Evolutionary conservation across 2,329 filamentous ascomycete genomes (phyloP).

Genomic region (Keithomyces neogunnii): DNA sequence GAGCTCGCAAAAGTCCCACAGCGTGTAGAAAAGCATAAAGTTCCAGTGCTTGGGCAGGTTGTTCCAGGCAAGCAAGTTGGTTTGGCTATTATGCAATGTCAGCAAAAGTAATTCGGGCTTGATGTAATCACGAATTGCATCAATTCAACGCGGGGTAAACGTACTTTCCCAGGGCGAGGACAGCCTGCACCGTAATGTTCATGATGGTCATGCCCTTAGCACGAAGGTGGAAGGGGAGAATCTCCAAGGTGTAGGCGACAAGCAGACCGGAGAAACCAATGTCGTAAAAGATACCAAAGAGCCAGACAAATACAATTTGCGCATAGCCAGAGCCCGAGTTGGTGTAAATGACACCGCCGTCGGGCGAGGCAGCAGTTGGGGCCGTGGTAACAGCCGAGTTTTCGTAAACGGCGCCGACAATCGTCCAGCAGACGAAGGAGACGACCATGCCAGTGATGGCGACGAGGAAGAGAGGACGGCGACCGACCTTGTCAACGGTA

Average conservation of each 20-base stretch:
- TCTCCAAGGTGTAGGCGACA: slow-evolving; percentile 49
- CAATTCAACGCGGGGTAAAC: slow-evolving; percentile 16
- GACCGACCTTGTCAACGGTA: slow-evolving; percentile 40
- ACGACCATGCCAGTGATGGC: slow-evolving; percentile 40
- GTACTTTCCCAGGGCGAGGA: slow-evolving; percentile 52
- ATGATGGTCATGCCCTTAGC: slow-evolving; percentile 55
- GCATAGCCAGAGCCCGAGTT: slow-evolving; percentile 40
- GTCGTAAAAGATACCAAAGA: slow-evolving; percentile 51
- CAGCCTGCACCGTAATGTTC: slow-evolving; percentile 55
- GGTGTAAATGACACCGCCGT: slow-evolving; percentile 20
- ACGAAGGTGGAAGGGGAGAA: slow-evolving; percentile 49
- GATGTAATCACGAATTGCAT: too few species aligned
- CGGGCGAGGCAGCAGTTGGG: slow-evolving; percentile 1
- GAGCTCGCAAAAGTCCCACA: slow-evolving; percentile 53
- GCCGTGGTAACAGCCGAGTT: slow-evolving; percentile 20
- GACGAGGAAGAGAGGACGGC: slow-evolving; percentile 44
- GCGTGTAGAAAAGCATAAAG: slow-evolving; percentile 57
- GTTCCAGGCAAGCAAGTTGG: slow-evolving; percentile 56
- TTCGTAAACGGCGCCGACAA: slow-evolving; percentile 44
- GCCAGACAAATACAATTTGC: slow-evolving; percentile 50
- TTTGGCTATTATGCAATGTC: slow-evolving; percentile 34
- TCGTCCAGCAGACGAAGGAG: slow-evolving; percentile 41
- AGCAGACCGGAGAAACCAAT: slow-evolving; percentile 52
- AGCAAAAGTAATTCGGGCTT: neutral
- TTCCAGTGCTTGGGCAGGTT: slow-evolving; percentile 53